Evolutionary conservation across 768 basidiomycete species (phyloP).

Genomic region (Amanita brunnescens): DNA sequence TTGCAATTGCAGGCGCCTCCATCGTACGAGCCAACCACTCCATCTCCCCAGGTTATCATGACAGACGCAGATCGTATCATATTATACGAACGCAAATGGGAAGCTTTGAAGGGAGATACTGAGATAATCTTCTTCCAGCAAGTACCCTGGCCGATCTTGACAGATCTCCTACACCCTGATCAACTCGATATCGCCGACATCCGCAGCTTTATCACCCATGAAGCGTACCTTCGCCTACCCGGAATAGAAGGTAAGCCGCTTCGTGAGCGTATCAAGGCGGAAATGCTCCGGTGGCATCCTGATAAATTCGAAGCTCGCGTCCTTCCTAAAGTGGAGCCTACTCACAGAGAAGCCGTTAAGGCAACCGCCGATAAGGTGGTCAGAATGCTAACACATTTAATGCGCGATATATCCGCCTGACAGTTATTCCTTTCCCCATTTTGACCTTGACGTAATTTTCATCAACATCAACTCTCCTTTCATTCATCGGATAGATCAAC

Average conservation of each 20-base stretch:
- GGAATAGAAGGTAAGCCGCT: constrained; percentile 20
- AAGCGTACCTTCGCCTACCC: constrained; percentile 11
- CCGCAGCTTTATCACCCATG: constrained; percentile 29
- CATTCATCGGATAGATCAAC: not conserved
- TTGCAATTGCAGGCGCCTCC: not conserved
- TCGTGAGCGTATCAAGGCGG: constrained; percentile 30
- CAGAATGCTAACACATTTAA: constrained; percentile 26
- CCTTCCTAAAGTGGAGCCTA: constrained; percentile 23
- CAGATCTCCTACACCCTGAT: constrained; percentile 11
- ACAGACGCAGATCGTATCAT: constrained; percentile 13
- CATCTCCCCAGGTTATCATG: constrained; percentile 4
- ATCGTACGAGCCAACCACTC: constrained; percentile 1
- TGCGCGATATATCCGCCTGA: not conserved
- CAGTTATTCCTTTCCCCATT: not conserved
- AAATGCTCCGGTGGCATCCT: constrained; percentile 46
- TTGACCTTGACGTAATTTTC: not conserved
- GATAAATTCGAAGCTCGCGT: constrained; percentile 39
- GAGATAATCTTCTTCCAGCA: constrained; percentile 19
- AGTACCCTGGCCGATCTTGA: constrained; percentile 38
- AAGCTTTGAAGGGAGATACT: constrained; percentile 19
- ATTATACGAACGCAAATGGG: constrained; percentile 29
- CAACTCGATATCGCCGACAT: constrained; percentile 29
- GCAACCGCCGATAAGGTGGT: constrained; percentile 31
- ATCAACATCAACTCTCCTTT: not conserved
- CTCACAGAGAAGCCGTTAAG: constrained; percentile 23